Evolutionary conservation across 495 filamentous ascomycete genomes (phyloP), one percentile per base, ranked within the genome.

Genomic region (Acidiella bohemica): DNA sequence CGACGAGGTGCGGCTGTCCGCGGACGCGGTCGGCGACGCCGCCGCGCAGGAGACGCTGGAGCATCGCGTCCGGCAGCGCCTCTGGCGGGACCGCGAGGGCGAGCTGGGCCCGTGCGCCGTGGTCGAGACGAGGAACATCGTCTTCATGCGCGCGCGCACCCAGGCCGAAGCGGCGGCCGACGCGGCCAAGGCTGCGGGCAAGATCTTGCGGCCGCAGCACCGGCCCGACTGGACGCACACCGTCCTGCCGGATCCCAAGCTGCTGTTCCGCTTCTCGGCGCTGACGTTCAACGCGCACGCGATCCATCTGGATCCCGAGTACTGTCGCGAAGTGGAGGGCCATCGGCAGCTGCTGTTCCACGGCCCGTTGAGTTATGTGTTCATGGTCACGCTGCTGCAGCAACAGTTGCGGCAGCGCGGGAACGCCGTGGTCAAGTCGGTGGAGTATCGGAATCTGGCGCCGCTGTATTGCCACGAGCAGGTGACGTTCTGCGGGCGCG

Each of bases 191-290:
- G 13, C 39, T 3, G 24, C 14, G 12, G 34, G 20, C 45, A 52
- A 52, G 39, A 36, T 35, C 11, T 41, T 40, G 24, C 24, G 24
- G 49, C 57, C 59, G 12, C 53, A 49, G 22, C 41, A 55, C n/a
- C 32, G 57, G 8, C 68, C 79, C 3, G 63, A 71, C n/a, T 76
- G 78, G 49, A 68, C 64, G 13, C 70, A 80, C 53, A 61, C 58
- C 1, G 61, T 92, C 12, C 63, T 52, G 0, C 82, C 83, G 0
- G 76, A 74, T 12, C 60, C 68, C 3, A 61, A 68, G 17, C 65
- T 93, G 0, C 70, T 93, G 21, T 88, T 86, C 59, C 75, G 82
- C n/a, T 93, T 80, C 61, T 83, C 76, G 21, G 82, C 82, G 0
- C 68, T 93, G 13, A 84, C 78, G 4, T 84, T 80, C 68, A 93